phyloP scores from a whole-genome alignment of 148 eudicot species.

The Polygonum aviculare region DNA sequence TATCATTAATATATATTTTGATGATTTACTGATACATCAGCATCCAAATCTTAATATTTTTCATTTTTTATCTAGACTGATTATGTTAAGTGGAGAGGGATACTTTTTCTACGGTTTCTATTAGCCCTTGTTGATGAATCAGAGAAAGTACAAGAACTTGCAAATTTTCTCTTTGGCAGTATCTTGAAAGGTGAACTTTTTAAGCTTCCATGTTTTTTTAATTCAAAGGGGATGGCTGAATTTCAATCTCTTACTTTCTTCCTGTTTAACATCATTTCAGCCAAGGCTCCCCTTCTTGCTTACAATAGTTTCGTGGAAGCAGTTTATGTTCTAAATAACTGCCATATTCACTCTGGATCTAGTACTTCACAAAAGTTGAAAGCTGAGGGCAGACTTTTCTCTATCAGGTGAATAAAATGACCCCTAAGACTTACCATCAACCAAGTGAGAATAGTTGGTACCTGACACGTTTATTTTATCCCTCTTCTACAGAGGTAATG shows the following conservation, averaged over 20 bases:
- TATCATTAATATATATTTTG: neutral
- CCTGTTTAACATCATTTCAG: slow-evolving; percentile 32
- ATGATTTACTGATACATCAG: neutral
- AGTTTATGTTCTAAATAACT: slow-evolving; percentile 82
- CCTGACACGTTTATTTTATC: neutral
- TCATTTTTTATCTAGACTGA: slow-evolving; percentile 49
- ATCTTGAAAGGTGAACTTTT: slow-evolving; percentile 67
- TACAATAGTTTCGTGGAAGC: slow-evolving; percentile 98
- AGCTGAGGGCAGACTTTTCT: slow-evolving; percentile 52
- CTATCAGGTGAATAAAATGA: slow-evolving; percentile 40
- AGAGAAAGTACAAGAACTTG: slow-evolving; percentile 73
- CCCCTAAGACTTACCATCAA: neutral
- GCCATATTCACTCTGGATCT: slow-evolving; percentile 55
- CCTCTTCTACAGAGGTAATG: slow-evolving; percentile 52
- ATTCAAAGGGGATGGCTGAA: neutral
- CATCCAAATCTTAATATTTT: slow-evolving; percentile 3
- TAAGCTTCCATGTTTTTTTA: neutral
- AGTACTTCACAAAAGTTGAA: slow-evolving; percentile 45
- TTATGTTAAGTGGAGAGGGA: slow-evolving; percentile 98
- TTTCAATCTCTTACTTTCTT: slow-evolving; percentile 9
- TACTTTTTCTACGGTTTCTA: slow-evolving; percentile 81
- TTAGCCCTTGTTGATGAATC: slow-evolving; percentile 91
- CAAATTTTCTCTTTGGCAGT: slow-evolving; percentile 86
- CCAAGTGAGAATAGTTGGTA: neutral
- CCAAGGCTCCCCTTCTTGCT: slow-evolving; percentile 94